Evolutionary conservation across 805 yeast species (phyloP), one percentile per base, ranked within the genome.

Genomic region (Wickerhamia fluorescens): DNA sequence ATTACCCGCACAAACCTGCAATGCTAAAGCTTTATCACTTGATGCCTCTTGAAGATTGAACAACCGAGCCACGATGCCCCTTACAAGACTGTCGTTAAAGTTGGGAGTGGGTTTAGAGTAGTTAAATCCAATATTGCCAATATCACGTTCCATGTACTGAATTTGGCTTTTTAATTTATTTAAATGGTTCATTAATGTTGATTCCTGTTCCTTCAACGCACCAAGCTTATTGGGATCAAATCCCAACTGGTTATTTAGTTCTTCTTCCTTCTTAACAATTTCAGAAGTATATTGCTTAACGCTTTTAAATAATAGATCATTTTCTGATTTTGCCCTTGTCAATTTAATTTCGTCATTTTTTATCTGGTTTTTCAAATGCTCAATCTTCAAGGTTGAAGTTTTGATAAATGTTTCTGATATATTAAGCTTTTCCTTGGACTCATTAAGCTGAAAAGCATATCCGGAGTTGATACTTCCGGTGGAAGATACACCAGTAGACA

Each of bases 1-100:
- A 4, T 89, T 94, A 27, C 98, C 99, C 2, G 96, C 98, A 50
- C 94, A 80, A 2, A 85, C 80, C 54, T 92, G 96, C 20, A 92
- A 61, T 1, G 99, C 98, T 15, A 78, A 66, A 1, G 94, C 79
- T 30, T 78, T 75, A 15, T 72, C 70, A 31, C 57, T 49, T 27
- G 79, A 73, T 1, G 63, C 49, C 24, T 77, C 75, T 11, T 70
- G 69, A 13, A 92, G 49, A 1, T 66, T 55, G 49, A 94, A 86
- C 28, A 92, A 58, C 47, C 83, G 92, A 2, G 95, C 95, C 9
- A 89, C 94, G 11, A 87, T 73, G 25, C 99, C 99, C 46, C 77
- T 79, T 3, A 92, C 94, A 1, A 79, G 65, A 1, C 51, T 39
- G 3, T 73, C 54, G 42, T 80, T 58, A 45, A 88, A 84, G 27